These are phyloP conservation scores for Chrysoporthe austroafricana DNA, from an alignment of 2,329 filamentous ascomycete genomes.

Conservation along the genomic window DNA sequence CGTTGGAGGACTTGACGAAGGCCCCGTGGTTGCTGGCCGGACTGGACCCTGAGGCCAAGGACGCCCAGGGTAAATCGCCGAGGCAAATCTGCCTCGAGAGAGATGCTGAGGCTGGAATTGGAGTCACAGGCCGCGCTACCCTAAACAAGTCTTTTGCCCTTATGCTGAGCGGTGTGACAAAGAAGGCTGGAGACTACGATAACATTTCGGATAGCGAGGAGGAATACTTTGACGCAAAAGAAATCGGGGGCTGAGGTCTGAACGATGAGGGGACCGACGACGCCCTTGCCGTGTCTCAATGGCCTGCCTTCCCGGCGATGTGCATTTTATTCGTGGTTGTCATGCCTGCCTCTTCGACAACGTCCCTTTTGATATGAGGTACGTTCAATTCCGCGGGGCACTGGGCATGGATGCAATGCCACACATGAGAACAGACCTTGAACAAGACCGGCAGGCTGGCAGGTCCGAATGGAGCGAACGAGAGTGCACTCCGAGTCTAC, in stretches of 20 bases:
- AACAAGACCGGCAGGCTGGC: too few relatives aligned
- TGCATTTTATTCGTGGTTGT: neutral
- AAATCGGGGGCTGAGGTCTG: neutral
- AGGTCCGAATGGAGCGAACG: too few relatives aligned
- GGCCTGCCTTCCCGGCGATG: neutral
- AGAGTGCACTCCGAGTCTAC: neutral
- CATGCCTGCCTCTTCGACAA: too few relatives aligned
- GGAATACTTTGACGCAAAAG: neutral
- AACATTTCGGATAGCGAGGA: neutral
- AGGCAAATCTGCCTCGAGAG: slow-evolving; percentile 5
- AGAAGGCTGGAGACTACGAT: neutral
- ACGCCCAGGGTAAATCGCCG: neutral
- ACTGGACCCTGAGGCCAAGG: neutral
- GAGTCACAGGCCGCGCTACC: neutral
- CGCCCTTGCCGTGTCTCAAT: too few relatives aligned
- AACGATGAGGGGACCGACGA: neutral
- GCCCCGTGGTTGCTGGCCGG: neutral
- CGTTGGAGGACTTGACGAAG: neutral
- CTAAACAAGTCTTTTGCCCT: neutral
- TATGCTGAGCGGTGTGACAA: neutral
- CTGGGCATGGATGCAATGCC: too few relatives aligned
- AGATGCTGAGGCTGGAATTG: neutral
- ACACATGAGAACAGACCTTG: too few relatives aligned
- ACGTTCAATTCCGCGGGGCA: too few relatives aligned
- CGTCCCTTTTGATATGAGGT: too few relatives aligned